Conservation (phyloP, 1,284 basidiomycete species). For the Tranzscheliella williamsii region DNA sequence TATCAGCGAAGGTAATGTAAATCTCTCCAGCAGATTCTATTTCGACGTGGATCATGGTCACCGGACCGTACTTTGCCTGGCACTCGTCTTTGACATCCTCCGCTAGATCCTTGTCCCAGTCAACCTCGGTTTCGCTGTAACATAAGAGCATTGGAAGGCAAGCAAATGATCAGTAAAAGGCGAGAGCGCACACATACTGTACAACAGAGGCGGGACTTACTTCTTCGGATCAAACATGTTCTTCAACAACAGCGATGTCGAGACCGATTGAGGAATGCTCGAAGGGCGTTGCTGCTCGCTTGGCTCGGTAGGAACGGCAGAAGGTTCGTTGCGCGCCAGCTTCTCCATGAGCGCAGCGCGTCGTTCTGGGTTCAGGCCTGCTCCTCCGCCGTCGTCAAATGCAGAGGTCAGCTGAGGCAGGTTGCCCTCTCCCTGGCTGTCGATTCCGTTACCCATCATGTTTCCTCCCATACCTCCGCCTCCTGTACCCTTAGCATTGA, state of each 20-base stretch:
- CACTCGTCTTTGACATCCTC: constrained; percentile 96
- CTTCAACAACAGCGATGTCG: constrained; percentile 68
- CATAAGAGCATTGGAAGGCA: too few relatives aligned
- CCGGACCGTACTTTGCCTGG: constrained; percentile 83
- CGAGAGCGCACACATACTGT: not conserved
- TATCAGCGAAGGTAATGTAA: constrained; percentile 83
- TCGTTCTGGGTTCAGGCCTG: constrained; percentile 49
- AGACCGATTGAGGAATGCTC: constrained; percentile 26
- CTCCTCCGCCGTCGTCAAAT: constrained; percentile 57
- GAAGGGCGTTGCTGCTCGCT: constrained; percentile 67
- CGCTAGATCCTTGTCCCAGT: constrained; percentile 94
- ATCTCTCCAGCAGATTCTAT: constrained; percentile 91
- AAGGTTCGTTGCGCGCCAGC: constrained; percentile 45
- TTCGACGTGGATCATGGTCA: constrained; percentile 86
- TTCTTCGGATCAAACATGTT: constrained; percentile 98
- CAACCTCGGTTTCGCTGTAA: constrained; percentile 91
- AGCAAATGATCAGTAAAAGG: not conserved
- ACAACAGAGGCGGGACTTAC: too few relatives aligned
- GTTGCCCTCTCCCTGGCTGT: constrained; percentile 17
- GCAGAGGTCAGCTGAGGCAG: constrained; percentile 42
- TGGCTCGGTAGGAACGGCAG: constrained; percentile 4
- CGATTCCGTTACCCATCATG: not conserved
- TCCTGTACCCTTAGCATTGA: constrained; percentile 42
- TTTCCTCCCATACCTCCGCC: constrained; percentile 4
- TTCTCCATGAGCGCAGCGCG: constrained; percentile 58